A percentile compares a stretch with the other conserved stretches of the same genome.
These are phyloP conservation scores for Tetracladium marchalianum DNA, from an alignment of 495 filamentous ascomycete species.

Conservation along the genomic window DNA sequence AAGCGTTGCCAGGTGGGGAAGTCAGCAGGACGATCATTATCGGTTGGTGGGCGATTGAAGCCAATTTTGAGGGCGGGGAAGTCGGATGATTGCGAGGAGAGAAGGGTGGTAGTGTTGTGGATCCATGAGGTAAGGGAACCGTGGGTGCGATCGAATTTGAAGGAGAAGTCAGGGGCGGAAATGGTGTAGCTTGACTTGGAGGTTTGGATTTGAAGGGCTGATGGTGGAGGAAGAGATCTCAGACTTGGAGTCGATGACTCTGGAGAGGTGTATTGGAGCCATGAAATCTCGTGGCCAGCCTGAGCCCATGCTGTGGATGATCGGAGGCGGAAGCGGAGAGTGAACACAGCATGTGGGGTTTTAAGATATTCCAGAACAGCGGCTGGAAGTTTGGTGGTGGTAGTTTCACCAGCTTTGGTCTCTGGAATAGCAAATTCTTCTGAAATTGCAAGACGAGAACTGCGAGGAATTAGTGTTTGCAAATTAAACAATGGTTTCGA, in stretches of 20 bases:
- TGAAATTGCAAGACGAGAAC: constrained; percentile 13
- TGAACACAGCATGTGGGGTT: constrained; percentile 6
- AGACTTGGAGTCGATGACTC: not conserved
- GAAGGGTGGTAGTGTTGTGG: no score
- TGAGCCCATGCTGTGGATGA: constrained; percentile 22
- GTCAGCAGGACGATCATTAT: constrained; percentile 49
- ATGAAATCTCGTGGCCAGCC: constrained; percentile 25
- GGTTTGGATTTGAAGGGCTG: constrained; percentile 11
- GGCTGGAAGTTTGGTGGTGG: not conserved
- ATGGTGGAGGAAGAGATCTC: not conserved
- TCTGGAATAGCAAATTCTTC: constrained; percentile 15
- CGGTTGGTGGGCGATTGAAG: constrained; percentile 31
- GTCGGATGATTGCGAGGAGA: no score
- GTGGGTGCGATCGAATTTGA: not conserved
- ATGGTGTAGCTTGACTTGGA: constrained; percentile 8
- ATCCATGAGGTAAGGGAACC: not conserved
- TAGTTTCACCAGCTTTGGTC: constrained; percentile 4
- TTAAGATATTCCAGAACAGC: constrained; percentile 7
- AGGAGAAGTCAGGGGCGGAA: constrained; percentile 8
- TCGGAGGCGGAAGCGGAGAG: constrained; percentile 24
- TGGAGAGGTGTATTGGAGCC: constrained; percentile 18
- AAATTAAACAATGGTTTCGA: constrained; percentile 2
- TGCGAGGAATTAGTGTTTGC: constrained; percentile 10
- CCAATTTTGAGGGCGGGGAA: no score
- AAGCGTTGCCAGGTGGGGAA: constrained; percentile 31